Evolutionary conservation across 805 yeast genomes (phyloP), one percentile per base, ranked within the genome.

Genomic region (Kazachstania kunashirensis): DNA sequence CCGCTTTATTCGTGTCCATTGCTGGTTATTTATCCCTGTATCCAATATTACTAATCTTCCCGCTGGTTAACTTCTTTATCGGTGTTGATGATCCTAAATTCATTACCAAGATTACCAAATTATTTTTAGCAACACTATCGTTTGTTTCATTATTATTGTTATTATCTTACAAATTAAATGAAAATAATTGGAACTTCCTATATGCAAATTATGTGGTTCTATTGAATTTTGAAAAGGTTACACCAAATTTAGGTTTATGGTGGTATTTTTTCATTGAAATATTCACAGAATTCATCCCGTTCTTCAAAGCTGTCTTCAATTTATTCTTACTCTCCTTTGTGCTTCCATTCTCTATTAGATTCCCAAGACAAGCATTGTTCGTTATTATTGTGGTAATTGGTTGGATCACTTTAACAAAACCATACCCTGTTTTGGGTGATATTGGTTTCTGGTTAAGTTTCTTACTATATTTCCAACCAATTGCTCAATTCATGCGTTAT

Each of bases 201-300:
- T 39, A 50, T 24, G 61, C 73, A 8, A 68, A 73, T 27, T 84
- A 79, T 51, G 77, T 79, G 12, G 66, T 75, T 3, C 59, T 72
- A 5, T 52, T 84, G 5, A 63, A 65, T 17, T 79, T 84, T 49
- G 68, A 68, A 26, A 88, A 84, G 44, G 74, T 86, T 42, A 68
- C 78, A 5, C 98, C 98, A 19, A 92, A 92, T 59, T 58, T 92
- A 46, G 98, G 98, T 0, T 65, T 92, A 15, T 92, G 99, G 99
- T 92, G 99, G 99, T 92, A 92, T 63, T 77, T 88, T 50, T 92
- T 92, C 66, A 82, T 89, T 29, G 98, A 92, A 59, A 83, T 92
- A 75, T 92, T 92, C 61, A 92, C 81, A 38, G 82, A 77, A 53
- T 92, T 89, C 67, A 71, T 79, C 20, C 77, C 84, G 15, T 86